These are phyloP conservation scores for Gossypium longicalyx DNA, from an alignment of 345 rosid genomes.

Conservation along the genomic window DNA sequence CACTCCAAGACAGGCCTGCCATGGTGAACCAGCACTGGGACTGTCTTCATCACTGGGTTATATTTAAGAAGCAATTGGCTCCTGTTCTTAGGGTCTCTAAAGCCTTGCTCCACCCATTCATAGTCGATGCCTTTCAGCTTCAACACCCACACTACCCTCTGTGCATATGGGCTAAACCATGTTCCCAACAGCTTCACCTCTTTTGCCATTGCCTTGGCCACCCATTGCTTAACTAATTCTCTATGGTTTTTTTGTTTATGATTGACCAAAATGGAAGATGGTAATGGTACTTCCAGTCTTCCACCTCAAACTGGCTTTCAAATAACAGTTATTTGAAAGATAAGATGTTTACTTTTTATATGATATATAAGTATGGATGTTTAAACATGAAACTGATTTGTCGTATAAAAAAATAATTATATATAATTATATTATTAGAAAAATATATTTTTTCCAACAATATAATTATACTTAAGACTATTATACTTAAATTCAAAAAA, in stretches of 20 bases:
- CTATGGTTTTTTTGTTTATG: neutral
- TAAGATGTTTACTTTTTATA: too few relatives aligned
- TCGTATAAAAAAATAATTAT: too few relatives aligned
- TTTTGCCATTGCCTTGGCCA: neutral
- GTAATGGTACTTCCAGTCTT: neutral
- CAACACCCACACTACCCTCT: neutral
- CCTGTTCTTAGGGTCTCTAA: neutral
- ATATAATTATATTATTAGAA: too few relatives aligned
- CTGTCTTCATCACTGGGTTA: neutral
- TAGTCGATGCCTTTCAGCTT: neutral
- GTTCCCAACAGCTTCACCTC: neutral
- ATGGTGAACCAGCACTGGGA: neutral
- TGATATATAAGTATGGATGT: too few relatives aligned
- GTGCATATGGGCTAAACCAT: neutral
- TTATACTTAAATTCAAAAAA: too few relatives aligned
- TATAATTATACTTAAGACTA: too few relatives aligned
- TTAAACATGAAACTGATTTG: accelerated
- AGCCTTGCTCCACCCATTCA: neutral
- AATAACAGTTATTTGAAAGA: too few relatives aligned
- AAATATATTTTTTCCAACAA: too few relatives aligned
- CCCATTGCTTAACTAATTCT: neutral
- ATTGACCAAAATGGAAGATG: neutral
- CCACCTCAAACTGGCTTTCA: too few relatives aligned
- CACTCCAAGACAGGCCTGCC: neutral
- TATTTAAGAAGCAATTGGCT: neutral